Conservation (phyloP, 495 filamentous ascomycete genomes). For the Halenospora varia region DNA sequence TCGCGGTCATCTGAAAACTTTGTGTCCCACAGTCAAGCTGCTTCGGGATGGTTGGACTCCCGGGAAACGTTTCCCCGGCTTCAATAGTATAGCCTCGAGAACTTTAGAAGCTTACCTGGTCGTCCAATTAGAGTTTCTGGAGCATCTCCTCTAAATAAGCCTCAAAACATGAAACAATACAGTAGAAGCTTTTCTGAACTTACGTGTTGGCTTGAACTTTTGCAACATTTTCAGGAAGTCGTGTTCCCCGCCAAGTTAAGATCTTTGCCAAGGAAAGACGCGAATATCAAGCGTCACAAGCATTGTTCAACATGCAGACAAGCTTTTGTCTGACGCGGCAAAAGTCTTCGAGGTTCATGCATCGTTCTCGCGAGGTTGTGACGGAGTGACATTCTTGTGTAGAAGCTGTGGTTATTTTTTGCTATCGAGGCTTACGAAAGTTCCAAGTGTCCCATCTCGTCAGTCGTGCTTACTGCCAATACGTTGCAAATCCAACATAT, state of each 20-base stretch:
- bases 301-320: background rate
- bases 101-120: no score
- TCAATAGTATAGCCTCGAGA: no score
- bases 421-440: background rate
- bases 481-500: background rate
- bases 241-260: background rate
- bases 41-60: no score
- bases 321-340: conserved; percentile 9
- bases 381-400: background rate
- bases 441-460: no score
- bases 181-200: no score
- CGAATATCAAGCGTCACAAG: conserved; percentile 7
- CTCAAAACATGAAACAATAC: no score
- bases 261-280: background rate
- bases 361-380: background rate
- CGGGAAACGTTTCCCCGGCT: no score
- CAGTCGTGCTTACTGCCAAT: background rate
- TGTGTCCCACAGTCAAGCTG: no score
- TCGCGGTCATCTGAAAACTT: no score
- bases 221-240: conserved; percentile 3
- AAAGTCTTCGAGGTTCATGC: background rate
- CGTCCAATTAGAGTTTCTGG: no score
- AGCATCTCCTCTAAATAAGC: no score
- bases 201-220: background rate
- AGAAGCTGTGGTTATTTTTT: background rate